These are phyloP conservation scores for Serendipita sp. DNA, from an alignment of 768 basidiomycete genomes.

Conservation along the genomic window DNA sequence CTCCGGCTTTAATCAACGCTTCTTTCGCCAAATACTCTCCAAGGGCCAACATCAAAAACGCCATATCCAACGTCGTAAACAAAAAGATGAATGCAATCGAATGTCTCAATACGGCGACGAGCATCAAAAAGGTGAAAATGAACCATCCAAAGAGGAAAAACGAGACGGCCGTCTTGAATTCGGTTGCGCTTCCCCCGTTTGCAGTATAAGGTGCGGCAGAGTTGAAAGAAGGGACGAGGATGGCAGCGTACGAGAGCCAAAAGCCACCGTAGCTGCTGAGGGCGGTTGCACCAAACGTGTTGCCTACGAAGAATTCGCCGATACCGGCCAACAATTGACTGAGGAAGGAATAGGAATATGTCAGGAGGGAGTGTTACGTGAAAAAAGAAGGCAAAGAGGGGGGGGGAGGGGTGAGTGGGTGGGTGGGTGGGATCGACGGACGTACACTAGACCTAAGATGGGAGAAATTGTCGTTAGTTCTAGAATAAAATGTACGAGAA, in stretches of 20 bases:
- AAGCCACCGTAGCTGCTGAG: slow-evolving; percentile 60
- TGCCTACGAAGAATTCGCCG: background rate
- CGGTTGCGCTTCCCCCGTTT: background rate
- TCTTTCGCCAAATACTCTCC: background rate
- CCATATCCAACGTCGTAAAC: background rate
- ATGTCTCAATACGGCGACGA: slow-evolving; percentile 8
- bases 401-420: too few species aligned
- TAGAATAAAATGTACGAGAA: too few species aligned
- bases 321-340: background rate
- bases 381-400: too few species aligned
- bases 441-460: too few species aligned
- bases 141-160: slow-evolving; percentile 5
- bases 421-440: too few species aligned
- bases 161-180: slow-evolving; percentile 11
- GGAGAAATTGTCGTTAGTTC: too few species aligned
- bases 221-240: slow-evolving; percentile 56
- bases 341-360: too few species aligned
- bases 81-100: slow-evolving; percentile 14
- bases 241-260: slow-evolving; percentile 70
- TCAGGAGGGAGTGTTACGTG: too few species aligned
- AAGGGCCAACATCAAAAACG: background rate
- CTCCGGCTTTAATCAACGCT: background rate
- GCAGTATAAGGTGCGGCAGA: slow-evolving; percentile 35
- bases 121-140: background rate
- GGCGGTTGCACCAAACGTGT: background rate